Conservation (phyloP, 1,284 basidiomycete species). For the Ganoderma sinense region DNA sequence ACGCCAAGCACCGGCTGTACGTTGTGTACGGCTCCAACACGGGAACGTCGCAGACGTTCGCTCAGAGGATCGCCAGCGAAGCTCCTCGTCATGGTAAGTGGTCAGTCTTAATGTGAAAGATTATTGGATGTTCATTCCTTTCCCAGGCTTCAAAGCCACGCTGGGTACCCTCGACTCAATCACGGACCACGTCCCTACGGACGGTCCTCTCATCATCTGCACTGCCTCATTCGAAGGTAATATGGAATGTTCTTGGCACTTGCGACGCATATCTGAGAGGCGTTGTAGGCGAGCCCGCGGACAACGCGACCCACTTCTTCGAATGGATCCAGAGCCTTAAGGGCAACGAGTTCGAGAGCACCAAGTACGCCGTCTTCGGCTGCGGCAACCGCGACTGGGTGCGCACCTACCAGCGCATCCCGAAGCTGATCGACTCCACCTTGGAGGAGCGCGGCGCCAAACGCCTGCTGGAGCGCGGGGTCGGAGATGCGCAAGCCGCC, state of each 20-base stretch:
- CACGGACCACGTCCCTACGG: constrained; percentile 48
- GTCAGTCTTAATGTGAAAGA: no score
- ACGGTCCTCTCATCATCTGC: constrained; percentile 56
- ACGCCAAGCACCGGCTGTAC: constrained; percentile 43
- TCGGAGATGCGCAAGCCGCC: constrained; percentile 51
- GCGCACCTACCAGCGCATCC: constrained; percentile 59
- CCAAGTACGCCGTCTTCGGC: not conserved
- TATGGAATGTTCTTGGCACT: not conserved
- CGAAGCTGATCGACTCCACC: constrained; percentile 49
- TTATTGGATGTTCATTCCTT: not conserved
- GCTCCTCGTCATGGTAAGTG: constrained; percentile 47
- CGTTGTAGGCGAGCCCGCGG: constrained; percentile 50
- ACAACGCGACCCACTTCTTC: constrained; percentile 57
- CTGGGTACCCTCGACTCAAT: constrained; percentile 55
- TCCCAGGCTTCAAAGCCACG: constrained; percentile 49
- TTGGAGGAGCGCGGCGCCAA: constrained; percentile 50
- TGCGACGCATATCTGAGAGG: not conserved
- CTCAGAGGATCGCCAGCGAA: constrained; percentile 52
- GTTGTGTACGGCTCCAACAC: constrained; percentile 59
- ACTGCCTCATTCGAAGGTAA: constrained; percentile 64
- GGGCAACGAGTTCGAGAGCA: not conserved
- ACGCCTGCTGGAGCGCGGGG: constrained; percentile 48
- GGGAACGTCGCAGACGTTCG: constrained; percentile 59
- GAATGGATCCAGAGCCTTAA: constrained; percentile 47
- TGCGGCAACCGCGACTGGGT: constrained; percentile 55